phyloP scores from a whole-genome alignment of 306 rosid genomes.

The Quercus engelmannii region DNA sequence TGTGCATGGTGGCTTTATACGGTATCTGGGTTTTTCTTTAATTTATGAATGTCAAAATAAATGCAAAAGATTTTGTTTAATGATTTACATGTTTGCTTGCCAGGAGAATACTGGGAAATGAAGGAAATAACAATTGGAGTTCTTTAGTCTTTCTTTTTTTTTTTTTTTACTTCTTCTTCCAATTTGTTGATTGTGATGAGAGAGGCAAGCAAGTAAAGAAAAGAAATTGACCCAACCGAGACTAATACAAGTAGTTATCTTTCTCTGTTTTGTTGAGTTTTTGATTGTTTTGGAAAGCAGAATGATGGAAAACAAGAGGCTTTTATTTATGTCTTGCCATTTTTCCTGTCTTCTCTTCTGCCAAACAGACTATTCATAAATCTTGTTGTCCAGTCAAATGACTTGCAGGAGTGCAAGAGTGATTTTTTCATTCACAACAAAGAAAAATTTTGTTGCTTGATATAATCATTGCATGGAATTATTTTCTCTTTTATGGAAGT shows the following conservation, averaged over 20 bases:
- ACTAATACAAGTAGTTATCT: neutral
- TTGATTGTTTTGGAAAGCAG: neutral
- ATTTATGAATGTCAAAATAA: neutral
- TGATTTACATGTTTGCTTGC: conserved; percentile 12
- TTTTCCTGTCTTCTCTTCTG: neutral
- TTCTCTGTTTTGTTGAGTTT: neutral
- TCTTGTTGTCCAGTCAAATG: neutral
- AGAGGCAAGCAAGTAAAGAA: neutral
- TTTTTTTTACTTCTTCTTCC: no score
- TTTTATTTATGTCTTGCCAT: neutral
- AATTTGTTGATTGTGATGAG: neutral
- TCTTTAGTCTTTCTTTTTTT: neutral
- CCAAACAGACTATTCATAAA: neutral
- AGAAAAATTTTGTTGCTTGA: neutral
- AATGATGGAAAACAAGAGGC: neutral
- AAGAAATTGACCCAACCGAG: neutral
- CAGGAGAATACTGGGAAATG: neutral
- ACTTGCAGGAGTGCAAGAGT: neutral
- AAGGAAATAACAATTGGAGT: neutral
- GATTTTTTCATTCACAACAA: neutral
- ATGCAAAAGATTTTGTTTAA: neutral
- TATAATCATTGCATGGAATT: neutral
- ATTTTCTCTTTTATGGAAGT: neutral
- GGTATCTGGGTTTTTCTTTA: neutral
- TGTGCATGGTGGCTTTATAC: neutral